Base-by-base conservation (phyloP, 1,284 basidiomycete species). In the Leccinum huronense region DNA sequence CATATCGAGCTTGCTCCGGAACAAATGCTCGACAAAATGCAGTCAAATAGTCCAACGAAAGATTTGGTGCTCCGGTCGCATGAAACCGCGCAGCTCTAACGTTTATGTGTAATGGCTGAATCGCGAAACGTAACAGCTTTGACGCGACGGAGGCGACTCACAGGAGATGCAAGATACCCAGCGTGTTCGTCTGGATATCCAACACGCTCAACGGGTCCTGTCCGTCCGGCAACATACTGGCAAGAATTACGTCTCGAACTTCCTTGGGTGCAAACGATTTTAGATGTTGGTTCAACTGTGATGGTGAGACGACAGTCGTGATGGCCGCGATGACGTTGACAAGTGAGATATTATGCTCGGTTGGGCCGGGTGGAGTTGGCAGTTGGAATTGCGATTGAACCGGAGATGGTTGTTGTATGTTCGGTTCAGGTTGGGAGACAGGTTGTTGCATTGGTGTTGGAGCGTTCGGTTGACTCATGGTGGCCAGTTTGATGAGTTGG, bases 81-180 rank as follows among this genome's bases (percentile, higher is more conserved):
- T 71, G 78, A 64, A 86, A 69, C 71, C 84, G 80, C 19, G 87
- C 85, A 19, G 82, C 85, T 68, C 86, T 89, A 69, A 5, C 27
- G 4, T 14, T 5, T 40, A 59, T 11, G 10, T 10, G n/a, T n/a
- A 14, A 23, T 23, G 3, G 55, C 33, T 57, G 19, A 34, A 56
- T 59, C 56, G 56, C 45, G 36, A 57, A 38, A 10, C 13, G 40
- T 40, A 11, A 51, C 19, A 10, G 4, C 5, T 8, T 38, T 8
- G 23, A 3, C 30, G 11, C 38, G 38, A 53, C 13, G 1, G 42
- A 58, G 27, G 31, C 30, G 19, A 80, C 88, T 77, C 69, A 91
- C 90, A 93, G 72, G 51, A 93, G 87, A 69, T 86, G 88, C 38
- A 93, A 74, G 53, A 84, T 82, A 0, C 86, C 89, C 5, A 91